A percentile compares a stretch with the other conserved stretches of the same genome.
phyloP scores from a whole-genome alignment of 1,139 yeast genomes.

The Hansenula sp. region DNA sequence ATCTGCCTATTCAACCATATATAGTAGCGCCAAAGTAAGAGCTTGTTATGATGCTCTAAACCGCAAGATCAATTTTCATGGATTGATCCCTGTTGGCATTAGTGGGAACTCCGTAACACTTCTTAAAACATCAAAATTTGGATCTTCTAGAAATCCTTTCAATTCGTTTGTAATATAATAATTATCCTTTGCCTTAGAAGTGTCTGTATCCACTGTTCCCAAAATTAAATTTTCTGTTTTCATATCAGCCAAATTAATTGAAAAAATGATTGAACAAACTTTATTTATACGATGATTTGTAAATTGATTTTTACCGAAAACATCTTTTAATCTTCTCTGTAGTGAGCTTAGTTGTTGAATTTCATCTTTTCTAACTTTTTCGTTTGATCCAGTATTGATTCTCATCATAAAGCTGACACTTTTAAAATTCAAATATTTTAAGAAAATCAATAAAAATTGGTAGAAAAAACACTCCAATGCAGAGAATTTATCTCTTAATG shows the following conservation, averaged over 20 bases:
- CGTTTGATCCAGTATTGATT: neutral
- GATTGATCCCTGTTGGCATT: no score
- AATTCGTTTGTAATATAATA: neutral
- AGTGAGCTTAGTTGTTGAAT: conserved; percentile 3
- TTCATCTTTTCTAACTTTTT: neutral
- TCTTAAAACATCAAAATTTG: neutral
- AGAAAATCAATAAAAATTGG: conserved; percentile 16
- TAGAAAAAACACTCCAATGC: conserved; percentile 16
- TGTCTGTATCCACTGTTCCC: neutral
- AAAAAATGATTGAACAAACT: neutral
- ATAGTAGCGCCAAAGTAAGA: no score
- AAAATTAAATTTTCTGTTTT: neutral
- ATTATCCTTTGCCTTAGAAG: neutral
- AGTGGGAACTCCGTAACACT: neutral
- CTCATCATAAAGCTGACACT: conserved; percentile 7
- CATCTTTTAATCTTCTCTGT: conserved; percentile 5
- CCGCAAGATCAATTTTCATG: no score
- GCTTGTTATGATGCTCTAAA: no score
- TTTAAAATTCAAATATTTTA: conserved; percentile 18
- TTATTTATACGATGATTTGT: neutral
- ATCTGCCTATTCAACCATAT: no score
- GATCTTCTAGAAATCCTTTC: neutral
- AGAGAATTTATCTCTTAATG: conserved; percentile 8
- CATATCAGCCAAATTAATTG: neutral
- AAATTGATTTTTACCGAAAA: neutral